A percentile compares a stretch with the other conserved stretches of the same genome.
Evolutionary conservation across 108 stramenopile species (phyloP).

Genomic region (Pseudonitzschia multiseries): DNA sequence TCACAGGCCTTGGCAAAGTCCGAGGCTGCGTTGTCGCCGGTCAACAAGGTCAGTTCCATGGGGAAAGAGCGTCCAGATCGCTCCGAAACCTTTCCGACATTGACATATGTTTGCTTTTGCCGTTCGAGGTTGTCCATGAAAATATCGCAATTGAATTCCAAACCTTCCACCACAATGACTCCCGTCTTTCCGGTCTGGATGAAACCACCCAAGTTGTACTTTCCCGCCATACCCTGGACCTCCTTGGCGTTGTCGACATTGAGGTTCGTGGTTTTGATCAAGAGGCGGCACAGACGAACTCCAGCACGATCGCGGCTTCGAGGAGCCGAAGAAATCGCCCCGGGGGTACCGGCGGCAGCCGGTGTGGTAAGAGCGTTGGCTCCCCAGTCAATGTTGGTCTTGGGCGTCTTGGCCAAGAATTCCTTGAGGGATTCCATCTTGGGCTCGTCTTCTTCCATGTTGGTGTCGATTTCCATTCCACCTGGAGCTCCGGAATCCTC

Average conservation of each 20-base stretch:
- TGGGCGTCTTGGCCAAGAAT: slow-evolving; percentile 42
- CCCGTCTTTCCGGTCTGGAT: slow-evolving; percentile 64
- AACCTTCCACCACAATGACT: slow-evolving; percentile 60
- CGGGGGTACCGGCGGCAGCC: slow-evolving; percentile 1
- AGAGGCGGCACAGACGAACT: slow-evolving; percentile 36
- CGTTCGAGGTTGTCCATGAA: slow-evolving; percentile 58
- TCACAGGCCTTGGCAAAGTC: slow-evolving; percentile 42
- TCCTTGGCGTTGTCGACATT: slow-evolving; percentile 24
- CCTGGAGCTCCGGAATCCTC: slow-evolving; percentile 7
- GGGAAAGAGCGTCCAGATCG: slow-evolving; percentile 42
- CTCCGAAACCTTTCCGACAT: slow-evolving; percentile 40
- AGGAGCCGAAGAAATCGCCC: slow-evolving; percentile 1
- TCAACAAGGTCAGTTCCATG: slow-evolving; percentile 35
- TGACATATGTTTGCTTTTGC: slow-evolving; percentile 39
- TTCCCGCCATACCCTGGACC: slow-evolving; percentile 38
- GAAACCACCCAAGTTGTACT: slow-evolving; percentile 70
- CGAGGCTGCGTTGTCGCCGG: slow-evolving; percentile 21
- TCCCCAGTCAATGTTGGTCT: slow-evolving; percentile 39
- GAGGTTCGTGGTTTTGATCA: slow-evolving; percentile 24
- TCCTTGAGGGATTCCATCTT: slow-evolving; percentile 46
- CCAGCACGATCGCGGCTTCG: slow-evolving; percentile 40
- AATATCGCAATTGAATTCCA: slow-evolving; percentile 46
- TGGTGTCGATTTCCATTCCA: slow-evolving; percentile 18
- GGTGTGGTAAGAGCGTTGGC: slow-evolving; percentile 21
- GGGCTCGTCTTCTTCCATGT: slow-evolving; percentile 31